Evolutionary conservation across 179 eudicot species (phyloP).

Genomic region (Gypsophila paniculata): DNA sequence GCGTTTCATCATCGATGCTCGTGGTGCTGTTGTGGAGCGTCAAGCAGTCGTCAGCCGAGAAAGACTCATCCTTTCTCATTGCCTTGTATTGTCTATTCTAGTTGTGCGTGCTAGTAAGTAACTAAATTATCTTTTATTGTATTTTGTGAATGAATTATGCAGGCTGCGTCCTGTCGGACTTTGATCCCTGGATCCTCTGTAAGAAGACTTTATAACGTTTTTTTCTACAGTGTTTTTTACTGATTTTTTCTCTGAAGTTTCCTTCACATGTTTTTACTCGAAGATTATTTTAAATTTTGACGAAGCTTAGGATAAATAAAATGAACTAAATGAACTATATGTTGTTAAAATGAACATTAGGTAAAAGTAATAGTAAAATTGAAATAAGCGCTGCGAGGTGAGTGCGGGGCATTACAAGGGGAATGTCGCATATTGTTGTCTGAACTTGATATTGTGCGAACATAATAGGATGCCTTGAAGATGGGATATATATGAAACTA

Average conservation of each 20-base stretch:
- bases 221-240: not conserved
- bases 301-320: no score
- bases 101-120: slow-evolving; percentile 83
- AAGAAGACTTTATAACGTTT: not conserved
- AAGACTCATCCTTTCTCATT: slow-evolving; percentile 84
- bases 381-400: no score
- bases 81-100: slow-evolving; percentile 84
- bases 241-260: slow-evolving; percentile 1
- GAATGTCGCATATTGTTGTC: no score
- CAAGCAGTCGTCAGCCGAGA: slow-evolving; percentile 86
- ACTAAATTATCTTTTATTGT: not conserved
- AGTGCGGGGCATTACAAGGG: no score
- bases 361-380: no score
- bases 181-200: not conserved
- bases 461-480: no score
- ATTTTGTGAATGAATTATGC: not conserved
- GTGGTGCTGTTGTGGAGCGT: slow-evolving; percentile 90
- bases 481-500: no score
- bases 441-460: no score
- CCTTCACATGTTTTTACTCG: not conserved
- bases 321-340: no score
- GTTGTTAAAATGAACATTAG: no score
- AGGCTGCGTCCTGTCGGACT: not conserved
- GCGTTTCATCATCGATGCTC: slow-evolving; percentile 72
- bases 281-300: not conserved